Evolutionary conservation across 1,284 basidiomycete species (phyloP).

Genomic region (Fistulinella staudtii): DNA sequence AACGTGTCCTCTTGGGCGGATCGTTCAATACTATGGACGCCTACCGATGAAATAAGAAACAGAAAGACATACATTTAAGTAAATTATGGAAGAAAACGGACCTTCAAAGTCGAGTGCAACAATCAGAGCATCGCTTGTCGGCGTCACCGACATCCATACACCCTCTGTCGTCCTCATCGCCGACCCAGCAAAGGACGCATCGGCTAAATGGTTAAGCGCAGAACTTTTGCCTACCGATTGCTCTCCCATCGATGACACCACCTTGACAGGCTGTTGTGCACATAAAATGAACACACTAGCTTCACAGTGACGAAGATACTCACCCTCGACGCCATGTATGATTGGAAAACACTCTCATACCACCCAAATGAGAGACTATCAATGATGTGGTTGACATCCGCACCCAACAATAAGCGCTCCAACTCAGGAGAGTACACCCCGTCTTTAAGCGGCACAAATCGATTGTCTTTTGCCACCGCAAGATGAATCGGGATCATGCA

Average conservation of each 20-base stretch:
- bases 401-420: slow-evolving; percentile 53
- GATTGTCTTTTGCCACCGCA: slow-evolving; percentile 53
- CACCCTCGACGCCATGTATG: slow-evolving; percentile 58
- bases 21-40: slow-evolving; percentile 60
- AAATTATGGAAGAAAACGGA: slow-evolving; percentile 4
- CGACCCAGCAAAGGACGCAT: slow-evolving; percentile 63
- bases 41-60: slow-evolving; percentile 28
- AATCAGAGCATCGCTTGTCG: slow-evolving; percentile 49
- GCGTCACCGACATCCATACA: slow-evolving; percentile 66
- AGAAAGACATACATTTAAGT: background rate
- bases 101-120: slow-evolving; percentile 67
- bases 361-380: slow-evolving; percentile 57
- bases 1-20: slow-evolving; percentile 62
- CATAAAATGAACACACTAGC: background rate
- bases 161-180: slow-evolving; percentile 67
- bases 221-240: slow-evolving; percentile 65
- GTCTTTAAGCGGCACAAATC: slow-evolving; percentile 59
- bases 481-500: slow-evolving; percentile 65
- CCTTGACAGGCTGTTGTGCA: slow-evolving; percentile 60
- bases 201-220: slow-evolving; percentile 56
- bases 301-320: background rate
- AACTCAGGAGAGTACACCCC: slow-evolving; percentile 47
- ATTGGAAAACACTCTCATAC: slow-evolving; percentile 63
- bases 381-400: slow-evolving; percentile 54
- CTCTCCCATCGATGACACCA: slow-evolving; percentile 67